phyloP scores from a whole-genome alignment of 2,329 filamentous ascomycete species.

The Exophiala xenobiotica region DNA sequence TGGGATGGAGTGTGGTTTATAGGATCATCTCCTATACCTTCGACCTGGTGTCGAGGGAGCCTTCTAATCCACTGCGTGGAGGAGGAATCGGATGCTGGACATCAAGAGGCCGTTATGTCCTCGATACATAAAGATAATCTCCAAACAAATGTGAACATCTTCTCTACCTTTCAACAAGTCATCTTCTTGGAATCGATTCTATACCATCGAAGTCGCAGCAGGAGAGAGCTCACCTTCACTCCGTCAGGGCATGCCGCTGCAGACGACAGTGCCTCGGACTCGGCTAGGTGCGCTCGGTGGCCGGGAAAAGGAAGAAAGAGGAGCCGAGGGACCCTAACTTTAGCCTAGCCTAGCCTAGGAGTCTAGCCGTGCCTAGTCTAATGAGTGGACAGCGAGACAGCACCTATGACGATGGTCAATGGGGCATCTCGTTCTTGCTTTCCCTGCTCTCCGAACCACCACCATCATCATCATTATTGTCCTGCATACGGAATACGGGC shows the following conservation, averaged over 20 bases:
- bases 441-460: neutral
- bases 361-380: too few relatives aligned
- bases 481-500: too few relatives aligned
- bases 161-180: slow-evolving; percentile 10
- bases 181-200: too few relatives aligned
- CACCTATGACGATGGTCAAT: neutral
- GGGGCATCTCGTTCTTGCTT: neutral
- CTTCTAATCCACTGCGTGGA: slow-evolving; percentile 35
- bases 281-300: neutral
- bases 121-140: slow-evolving; percentile 39
- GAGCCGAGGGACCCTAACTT: neutral
- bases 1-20: slow-evolving; percentile 34
- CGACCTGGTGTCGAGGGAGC: slow-evolving; percentile 47
- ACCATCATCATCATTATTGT: neutral
- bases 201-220: too few relatives aligned
- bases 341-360: too few relatives aligned
- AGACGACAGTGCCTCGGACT: neutral
- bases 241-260: too few relatives aligned
- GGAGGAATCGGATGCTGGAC: slow-evolving; percentile 54
- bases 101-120: slow-evolving; percentile 33
- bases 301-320: neutral
- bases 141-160: slow-evolving; percentile 34
- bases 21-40: slow-evolving; percentile 57
- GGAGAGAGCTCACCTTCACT: too few relatives aligned
- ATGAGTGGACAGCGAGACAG: too few relatives aligned